These are phyloP conservation scores for Wickerhamomyces bisporus DNA, from an alignment of 805 yeast genomes.

Conservation along the genomic window DNA sequence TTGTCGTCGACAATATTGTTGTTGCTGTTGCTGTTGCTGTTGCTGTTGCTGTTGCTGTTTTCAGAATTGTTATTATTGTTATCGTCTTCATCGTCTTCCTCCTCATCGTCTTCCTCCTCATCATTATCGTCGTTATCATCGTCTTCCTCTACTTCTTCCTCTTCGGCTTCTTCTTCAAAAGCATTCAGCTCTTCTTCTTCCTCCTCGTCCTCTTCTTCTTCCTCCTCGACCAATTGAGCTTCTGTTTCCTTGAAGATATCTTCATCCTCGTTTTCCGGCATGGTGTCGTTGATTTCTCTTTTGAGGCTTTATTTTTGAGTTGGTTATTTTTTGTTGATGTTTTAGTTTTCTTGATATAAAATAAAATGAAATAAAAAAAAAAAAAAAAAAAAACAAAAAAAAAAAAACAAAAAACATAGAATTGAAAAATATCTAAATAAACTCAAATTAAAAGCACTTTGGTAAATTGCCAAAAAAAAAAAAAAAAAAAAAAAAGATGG, in stretches of 20 bases:
- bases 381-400: too few relatives aligned
- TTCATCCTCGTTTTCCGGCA: slow-evolving; percentile 10
- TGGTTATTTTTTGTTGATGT: not conserved
- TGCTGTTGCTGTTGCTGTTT: too few relatives aligned
- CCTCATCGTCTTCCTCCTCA: slow-evolving; percentile 5
- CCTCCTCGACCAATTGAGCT: slow-evolving; percentile 22
- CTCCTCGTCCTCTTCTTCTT: slow-evolving; percentile 24
- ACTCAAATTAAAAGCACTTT: too few relatives aligned
- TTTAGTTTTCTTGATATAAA: too few relatives aligned
- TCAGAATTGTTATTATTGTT: slow-evolving; percentile 1
- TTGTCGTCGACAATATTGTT: too few relatives aligned
- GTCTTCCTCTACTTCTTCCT: slow-evolving; percentile 18
- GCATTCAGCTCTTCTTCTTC: slow-evolving; percentile 20
- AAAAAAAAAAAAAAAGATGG: too few relatives aligned
- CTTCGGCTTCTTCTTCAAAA: slow-evolving; percentile 20
- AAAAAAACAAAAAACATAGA: too few relatives aligned
- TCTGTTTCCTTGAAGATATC: slow-evolving; percentile 21
- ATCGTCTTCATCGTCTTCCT: slow-evolving; percentile 3
- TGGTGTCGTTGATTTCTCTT: too few relatives aligned
- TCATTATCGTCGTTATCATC: slow-evolving; percentile 12
- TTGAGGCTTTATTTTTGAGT: not conserved
- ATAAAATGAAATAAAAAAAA: too few relatives aligned
- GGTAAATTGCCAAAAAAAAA: not conserved
- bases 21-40: not conserved
- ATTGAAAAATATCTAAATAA: too few relatives aligned